Percentiles rank a stretch among this genome's conserved stretches.
These are phyloP conservation scores for Aspergillus sp. DNA, from an alignment of 2,329 filamentous ascomycete species.

Conservation along the genomic window DNA sequence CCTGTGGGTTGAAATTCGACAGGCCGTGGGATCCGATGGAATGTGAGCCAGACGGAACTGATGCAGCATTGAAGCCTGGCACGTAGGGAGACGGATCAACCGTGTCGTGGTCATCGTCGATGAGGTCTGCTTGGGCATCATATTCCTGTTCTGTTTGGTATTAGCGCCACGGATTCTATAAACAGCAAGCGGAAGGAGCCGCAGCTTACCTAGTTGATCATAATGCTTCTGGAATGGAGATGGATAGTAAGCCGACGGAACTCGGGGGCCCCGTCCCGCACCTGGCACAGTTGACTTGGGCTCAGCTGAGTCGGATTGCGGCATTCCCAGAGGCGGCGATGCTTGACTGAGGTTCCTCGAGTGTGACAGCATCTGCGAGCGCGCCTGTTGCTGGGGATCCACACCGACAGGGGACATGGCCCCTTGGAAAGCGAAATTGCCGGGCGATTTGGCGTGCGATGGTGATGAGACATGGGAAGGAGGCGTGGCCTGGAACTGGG, in stretches of 20 bases:
- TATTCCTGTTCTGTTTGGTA: conserved; percentile 84
- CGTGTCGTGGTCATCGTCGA: conserved; percentile 74
- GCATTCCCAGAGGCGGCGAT: conserved; percentile 30
- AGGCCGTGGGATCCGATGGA: conserved; percentile 39
- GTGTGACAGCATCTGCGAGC: conserved; percentile 42
- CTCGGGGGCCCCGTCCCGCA: conserved; percentile 23
- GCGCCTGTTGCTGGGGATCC: conserved; percentile 49
- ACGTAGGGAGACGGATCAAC: conserved; percentile 66
- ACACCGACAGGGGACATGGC: conserved; percentile 59
- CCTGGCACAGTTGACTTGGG: conserved; percentile 28
- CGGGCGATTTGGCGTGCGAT: conserved; percentile 57
- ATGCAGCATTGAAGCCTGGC: conserved; percentile 41
- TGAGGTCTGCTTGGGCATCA: conserved; percentile 81
- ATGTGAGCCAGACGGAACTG: conserved; percentile 37
- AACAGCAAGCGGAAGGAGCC: conserved; percentile 62
- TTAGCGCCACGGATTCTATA: conserved; percentile 2
- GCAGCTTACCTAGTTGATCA: conserved; percentile 86
- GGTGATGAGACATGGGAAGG: conserved; percentile 73
- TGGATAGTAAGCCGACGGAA: conserved; percentile 64
- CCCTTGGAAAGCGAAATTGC: conserved; percentile 52
- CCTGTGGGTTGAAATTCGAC: conserved; percentile 33
- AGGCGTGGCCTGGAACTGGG: conserved; percentile 75
- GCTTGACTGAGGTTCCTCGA: conserved; percentile 30
- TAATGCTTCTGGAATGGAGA: conserved; percentile 91
- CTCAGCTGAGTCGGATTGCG: conserved; percentile 33